Conservation (phyloP, 208 protist genomes). For the Trypanosoma cruzi region DNA sequence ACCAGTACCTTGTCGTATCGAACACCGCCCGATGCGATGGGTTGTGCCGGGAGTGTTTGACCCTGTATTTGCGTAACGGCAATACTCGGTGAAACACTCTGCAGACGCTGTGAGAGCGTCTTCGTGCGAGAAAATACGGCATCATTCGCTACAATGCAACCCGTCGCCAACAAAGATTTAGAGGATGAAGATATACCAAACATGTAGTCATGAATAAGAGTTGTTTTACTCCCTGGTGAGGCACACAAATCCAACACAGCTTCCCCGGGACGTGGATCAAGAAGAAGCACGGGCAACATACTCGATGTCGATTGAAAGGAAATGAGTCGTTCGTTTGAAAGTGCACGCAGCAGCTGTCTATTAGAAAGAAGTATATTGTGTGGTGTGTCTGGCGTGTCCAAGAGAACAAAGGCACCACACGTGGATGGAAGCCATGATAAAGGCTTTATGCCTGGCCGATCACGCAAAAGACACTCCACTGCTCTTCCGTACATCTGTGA, state of each 20-base stretch:
- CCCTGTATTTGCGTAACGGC: slow-evolving; percentile 42
- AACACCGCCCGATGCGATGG: slow-evolving; percentile 18
- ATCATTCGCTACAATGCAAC: slow-evolving; percentile 79
- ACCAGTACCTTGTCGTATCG: slow-evolving; percentile 88
- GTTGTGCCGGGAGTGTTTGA: slow-evolving; percentile 14
- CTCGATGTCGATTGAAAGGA: slow-evolving; percentile 75
- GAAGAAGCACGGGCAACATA: slow-evolving; percentile 74
- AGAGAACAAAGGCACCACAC: slow-evolving; percentile 63
- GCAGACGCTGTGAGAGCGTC: slow-evolving; percentile 47
- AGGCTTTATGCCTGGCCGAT: slow-evolving; percentile 40
- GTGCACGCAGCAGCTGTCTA: slow-evolving; percentile 53
- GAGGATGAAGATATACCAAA: slow-evolving; percentile 15
- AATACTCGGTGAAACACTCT: slow-evolving; percentile 35
- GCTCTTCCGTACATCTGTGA: slow-evolving; percentile 42
- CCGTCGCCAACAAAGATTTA: neutral
- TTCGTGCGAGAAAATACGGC: slow-evolving; percentile 32
- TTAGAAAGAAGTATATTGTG: slow-evolving; percentile 46
- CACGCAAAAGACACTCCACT: slow-evolving; percentile 35
- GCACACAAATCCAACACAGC: slow-evolving; percentile 85
- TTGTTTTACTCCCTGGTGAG: slow-evolving; percentile 81
- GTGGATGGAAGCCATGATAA: slow-evolving; percentile 59
- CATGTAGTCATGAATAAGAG: slow-evolving; percentile 61
- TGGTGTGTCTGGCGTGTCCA: slow-evolving; percentile 36
- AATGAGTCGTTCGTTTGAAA: slow-evolving; percentile 59
- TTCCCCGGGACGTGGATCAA: slow-evolving; percentile 67